Evolutionary conservation across 345 rosid species (phyloP), one percentile per base, ranked within the genome.

Genomic region (Iberis pinnata): DNA sequence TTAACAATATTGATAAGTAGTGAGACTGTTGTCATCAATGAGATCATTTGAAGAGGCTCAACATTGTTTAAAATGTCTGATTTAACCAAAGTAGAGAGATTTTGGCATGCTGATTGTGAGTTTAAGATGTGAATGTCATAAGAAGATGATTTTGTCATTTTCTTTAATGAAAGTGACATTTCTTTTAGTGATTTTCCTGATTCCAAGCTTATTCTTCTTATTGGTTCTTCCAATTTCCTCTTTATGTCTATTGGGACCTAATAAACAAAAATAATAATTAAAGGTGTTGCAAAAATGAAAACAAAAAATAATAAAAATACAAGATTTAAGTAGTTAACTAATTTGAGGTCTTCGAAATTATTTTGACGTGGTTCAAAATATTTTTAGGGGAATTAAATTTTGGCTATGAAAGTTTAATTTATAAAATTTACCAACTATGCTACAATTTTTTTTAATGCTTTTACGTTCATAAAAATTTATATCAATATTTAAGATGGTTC

Each of bases 111-210:
- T 3, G 60, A 60, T 52, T 64, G 76, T 22, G 84, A 62, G 12
- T 76, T 75, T 15, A 60, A 56, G 20, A 79, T 49, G 72, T 77
- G 86, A 18, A 55, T 7, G 63, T 70, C 69, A 12, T 54, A 53
- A 12, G 74, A 42, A 35, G 62, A 45, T 42, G 80, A 69, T 32
- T 14, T 60, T 12, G 44, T 72, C 85, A 80, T 82, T 35, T 56
- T 73, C 68, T 65, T 73, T 15, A 77, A 13, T 49, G 82, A 71
- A 26, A 12, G 14, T 3, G 88, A 70, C 35, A 84, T 12, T 62
- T 80, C 84, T 61, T 72, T 80, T 22, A 82, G 35, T 57, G 86
- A 73, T 48, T 61, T 70, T 8, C 80, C 84, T 1, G 72, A 74
- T 62, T 81, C 89, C 18, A 9, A n/a, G 76, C 86, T 72, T 70